These are phyloP conservation scores for Kentomonas sorsogonicus DNA, from an alignment of 208 protist genomes.

Conservation along the genomic window DNA sequence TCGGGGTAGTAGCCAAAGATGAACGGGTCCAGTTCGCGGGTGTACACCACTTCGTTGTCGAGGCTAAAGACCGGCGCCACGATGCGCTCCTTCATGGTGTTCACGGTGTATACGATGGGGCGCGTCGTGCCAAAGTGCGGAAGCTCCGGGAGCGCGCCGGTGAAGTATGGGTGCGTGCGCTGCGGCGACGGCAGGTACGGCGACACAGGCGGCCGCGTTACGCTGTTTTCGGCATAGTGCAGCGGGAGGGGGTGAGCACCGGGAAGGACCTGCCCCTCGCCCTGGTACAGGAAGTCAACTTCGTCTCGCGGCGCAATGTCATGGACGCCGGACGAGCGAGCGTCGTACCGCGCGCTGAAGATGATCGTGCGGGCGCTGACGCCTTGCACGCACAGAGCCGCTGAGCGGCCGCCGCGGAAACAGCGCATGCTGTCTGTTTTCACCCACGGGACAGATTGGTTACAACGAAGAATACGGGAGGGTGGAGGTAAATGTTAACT, in stretches of 20 bases:
- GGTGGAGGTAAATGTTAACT: too few species aligned
- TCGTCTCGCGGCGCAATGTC: constrained; percentile 77
- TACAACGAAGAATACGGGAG: too few species aligned
- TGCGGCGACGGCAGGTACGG: constrained; percentile 86
- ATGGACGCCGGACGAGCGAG: constrained; percentile 68
- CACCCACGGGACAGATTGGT: too few species aligned
- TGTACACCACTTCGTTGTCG: constrained; percentile 73
- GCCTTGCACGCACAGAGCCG: too few species aligned
- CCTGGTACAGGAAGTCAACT: constrained; percentile 72
- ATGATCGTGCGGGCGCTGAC: constrained; percentile 21
- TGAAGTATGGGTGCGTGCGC: constrained; percentile 86
- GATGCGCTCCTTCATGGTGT: constrained; percentile 86
- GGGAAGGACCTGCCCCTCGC: constrained; percentile 55
- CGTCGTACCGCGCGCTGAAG: constrained; percentile 73
- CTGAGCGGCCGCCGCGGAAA: too few species aligned
- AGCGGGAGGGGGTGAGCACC: constrained; percentile 84
- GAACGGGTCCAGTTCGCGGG: constrained; percentile 86
- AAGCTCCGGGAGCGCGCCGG: constrained; percentile 64
- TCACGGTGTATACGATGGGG: constrained; percentile 78
- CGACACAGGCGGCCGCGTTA: constrained; percentile 72
- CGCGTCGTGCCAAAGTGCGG: constrained; percentile 71
- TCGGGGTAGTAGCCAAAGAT: constrained; percentile 88
- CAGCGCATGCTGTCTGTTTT: too few species aligned
- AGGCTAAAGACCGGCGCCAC: constrained; percentile 80
- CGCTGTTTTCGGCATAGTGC: constrained; percentile 58